phyloP scores from a whole-genome alignment of 345 rosid genomes.

The Rhodamnia argentea region DNA sequence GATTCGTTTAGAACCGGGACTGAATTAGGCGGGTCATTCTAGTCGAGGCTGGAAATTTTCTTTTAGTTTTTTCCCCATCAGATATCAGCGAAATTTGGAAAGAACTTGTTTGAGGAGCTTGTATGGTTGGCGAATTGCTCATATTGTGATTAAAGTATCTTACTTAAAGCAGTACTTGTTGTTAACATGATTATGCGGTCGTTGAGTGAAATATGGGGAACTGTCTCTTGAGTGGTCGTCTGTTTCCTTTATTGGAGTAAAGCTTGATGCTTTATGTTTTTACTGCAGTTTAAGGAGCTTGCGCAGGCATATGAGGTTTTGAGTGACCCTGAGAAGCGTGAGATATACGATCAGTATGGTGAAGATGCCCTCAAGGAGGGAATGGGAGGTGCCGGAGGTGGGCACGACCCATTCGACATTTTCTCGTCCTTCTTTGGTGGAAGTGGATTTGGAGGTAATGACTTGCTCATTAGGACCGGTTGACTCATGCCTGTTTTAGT shows the following conservation, averaged over 20 bases:
- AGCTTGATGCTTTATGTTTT: not conserved
- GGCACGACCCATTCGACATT: conserved; percentile 81
- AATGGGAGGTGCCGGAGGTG: conserved; percentile 63
- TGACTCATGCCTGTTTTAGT: not conserved
- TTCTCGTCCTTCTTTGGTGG: conserved; percentile 80
- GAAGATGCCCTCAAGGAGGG: conserved; percentile 97
- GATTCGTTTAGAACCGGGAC: not conserved
- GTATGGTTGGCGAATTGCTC: not conserved
- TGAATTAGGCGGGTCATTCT: not conserved
- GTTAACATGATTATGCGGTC: not conserved
- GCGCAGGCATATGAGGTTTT: conserved; percentile 87
- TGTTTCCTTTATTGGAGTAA: not conserved
- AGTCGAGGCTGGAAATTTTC: not conserved
- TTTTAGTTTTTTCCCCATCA: not conserved
- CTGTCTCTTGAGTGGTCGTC: not conserved
- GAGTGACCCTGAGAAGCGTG: conserved; percentile 87
- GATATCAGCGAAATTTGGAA: not conserved
- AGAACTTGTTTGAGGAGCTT: not conserved
- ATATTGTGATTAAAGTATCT: not conserved
- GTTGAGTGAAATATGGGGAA: not conserved
- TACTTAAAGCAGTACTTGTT: not conserved
- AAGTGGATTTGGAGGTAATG: conserved; percentile 54
- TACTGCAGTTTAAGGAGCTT: conserved; percentile 74
- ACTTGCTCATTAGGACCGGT: not conserved
- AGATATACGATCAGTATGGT: conserved; percentile 79